Evolutionary conservation across 2,329 filamentous ascomycete species (phyloP).

Genomic region (Karstenula rhodostoma): DNA sequence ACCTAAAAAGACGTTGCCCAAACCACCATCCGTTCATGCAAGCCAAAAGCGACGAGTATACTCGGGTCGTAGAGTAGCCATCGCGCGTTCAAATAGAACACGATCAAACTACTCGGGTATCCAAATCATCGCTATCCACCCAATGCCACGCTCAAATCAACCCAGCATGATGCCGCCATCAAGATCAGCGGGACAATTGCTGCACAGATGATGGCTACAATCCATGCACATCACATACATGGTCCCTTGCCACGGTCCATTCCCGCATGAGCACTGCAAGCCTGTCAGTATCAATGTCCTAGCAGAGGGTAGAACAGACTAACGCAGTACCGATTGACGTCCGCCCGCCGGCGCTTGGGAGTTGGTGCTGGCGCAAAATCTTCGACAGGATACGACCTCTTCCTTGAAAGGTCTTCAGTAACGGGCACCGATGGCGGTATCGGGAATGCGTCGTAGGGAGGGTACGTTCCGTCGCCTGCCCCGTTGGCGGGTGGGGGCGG

Average conservation of each 20-base stretch:
- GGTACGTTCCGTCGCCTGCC: background rate
- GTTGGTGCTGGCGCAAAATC: slow-evolving; percentile 3
- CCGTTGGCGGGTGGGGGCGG: background rate
- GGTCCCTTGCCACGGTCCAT: slow-evolving; percentile 14
- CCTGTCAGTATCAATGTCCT: background rate
- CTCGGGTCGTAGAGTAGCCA: background rate
- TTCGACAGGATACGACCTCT: slow-evolving; percentile 10
- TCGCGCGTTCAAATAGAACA: background rate
- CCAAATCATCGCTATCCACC: slow-evolving; percentile 1
- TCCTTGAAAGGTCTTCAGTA: slow-evolving; percentile 2
- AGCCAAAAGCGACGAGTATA: background rate
- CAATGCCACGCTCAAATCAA: background rate
- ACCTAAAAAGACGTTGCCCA: background rate
- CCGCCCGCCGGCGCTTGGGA: slow-evolving; percentile 6
- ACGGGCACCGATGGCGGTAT: slow-evolving; percentile 1
- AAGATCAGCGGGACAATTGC: slow-evolving; percentile 8
- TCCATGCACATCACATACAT: slow-evolving; percentile 17
- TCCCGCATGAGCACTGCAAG: slow-evolving; percentile 14
- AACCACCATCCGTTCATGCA: background rate
- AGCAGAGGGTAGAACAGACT: background rate
- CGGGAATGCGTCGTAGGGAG: background rate
- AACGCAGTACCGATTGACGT: slow-evolving; percentile 19
- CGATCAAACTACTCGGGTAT: background rate
- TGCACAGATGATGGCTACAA: slow-evolving; percentile 16
- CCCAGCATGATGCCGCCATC: slow-evolving; percentile 13